phyloP scores from a whole-genome alignment of 2,329 filamentous ascomycete genomes.

The Verticillium zaregamsianum region DNA sequence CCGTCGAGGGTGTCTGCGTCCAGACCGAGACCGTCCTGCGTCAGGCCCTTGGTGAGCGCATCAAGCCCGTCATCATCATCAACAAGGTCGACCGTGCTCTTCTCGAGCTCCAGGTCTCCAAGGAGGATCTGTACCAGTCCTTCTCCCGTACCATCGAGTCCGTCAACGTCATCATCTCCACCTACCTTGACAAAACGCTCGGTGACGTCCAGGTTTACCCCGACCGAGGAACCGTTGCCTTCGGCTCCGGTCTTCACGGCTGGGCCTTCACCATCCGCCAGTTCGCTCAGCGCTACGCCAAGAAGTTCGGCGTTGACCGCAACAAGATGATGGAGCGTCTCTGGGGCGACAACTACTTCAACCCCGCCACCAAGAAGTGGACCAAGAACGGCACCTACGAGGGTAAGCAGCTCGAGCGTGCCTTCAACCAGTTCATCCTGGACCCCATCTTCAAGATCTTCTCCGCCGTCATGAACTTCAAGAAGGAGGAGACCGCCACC shows the following conservation, averaged over 20 bases:
- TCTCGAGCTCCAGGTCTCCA: conserved; percentile 95
- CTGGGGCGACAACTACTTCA: conserved; percentile 99
- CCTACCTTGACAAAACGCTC: conserved; percentile 94
- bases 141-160: conserved; percentile 99
- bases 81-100: conserved; percentile 99
- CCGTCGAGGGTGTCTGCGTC: conserved; percentile 99
- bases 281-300: conserved; percentile 92
- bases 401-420: conserved; percentile 89
- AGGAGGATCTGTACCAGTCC: conserved; percentile 99
- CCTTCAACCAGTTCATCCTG: conserved; percentile 99
- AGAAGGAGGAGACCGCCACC: conserved; percentile 82
- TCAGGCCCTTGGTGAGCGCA: conserved; percentile 98
- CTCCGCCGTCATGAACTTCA: conserved; percentile 94
- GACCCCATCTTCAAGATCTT: conserved; percentile 99
- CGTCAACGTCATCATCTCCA: conserved; percentile 99
- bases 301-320: conserved; percentile 99
- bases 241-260: conserved; percentile 99
- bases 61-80: conserved; percentile 99
- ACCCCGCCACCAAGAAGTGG: conserved; percentile 99
- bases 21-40: conserved; percentile 99
- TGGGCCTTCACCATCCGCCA: conserved; percentile 99
- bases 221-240: conserved; percentile 94
- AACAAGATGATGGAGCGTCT: conserved; percentile 99
- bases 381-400: conserved; percentile 80
- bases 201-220: conserved; percentile 99